Evolutionary conservation across 345 rosid species (phyloP).

Genomic region (Angophora floribunda): DNA sequence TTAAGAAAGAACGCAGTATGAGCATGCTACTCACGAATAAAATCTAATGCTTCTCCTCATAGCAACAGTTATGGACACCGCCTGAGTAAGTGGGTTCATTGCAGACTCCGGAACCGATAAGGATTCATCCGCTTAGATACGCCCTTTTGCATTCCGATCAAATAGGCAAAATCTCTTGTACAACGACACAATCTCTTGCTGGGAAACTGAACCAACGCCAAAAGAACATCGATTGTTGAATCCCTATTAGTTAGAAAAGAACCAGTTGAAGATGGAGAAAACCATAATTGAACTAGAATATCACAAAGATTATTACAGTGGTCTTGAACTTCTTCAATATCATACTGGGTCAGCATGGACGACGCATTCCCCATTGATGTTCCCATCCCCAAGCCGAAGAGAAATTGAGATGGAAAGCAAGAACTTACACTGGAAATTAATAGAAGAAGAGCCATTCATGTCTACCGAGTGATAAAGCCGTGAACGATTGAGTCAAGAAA

Average conservation of each 20-base stretch:
- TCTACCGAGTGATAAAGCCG: background rate
- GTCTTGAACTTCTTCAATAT: no score
- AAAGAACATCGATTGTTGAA: background rate
- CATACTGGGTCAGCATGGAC: no score
- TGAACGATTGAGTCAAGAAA: background rate
- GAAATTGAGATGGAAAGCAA: background rate
- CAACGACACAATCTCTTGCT: conserved; percentile 62
- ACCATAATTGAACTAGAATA: no score
- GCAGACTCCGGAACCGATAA: conserved; percentile 70
- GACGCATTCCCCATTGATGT: no score
- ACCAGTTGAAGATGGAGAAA: no score
- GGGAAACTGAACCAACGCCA: conserved; percentile 33
- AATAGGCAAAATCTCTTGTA: conserved; percentile 69
- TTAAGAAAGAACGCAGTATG: background rate
- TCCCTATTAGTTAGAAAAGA: no score
- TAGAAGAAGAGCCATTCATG: background rate
- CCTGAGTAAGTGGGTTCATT: conserved; percentile 75
- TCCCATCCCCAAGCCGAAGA: background rate
- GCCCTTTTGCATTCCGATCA: conserved; percentile 65
- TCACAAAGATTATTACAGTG: no score
- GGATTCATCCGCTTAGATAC: conserved; percentile 66
- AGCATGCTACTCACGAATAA: background rate
- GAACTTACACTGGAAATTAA: background rate
- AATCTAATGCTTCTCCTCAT: background rate
- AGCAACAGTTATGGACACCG: background rate